Conservation (phyloP, 768 basidiomycete genomes). For the Rubroboletus pulcherrimus region DNA sequence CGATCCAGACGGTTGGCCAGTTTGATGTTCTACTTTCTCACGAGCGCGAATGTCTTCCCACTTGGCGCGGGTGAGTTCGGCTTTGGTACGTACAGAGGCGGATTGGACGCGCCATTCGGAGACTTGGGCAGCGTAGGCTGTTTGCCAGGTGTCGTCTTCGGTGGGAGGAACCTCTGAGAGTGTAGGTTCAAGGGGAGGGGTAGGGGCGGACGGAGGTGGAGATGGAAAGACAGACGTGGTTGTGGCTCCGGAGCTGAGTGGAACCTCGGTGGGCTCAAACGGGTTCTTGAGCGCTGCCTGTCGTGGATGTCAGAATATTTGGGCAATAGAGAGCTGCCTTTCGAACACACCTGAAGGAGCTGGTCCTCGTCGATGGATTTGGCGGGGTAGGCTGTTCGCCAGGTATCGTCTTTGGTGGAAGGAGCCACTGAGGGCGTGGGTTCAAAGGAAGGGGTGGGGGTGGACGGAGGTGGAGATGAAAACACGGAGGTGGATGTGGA, state of each 20-base stretch:
- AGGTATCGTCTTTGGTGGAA: constrained; percentile 39
- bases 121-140: constrained; percentile 65
- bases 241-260: constrained; percentile 5
- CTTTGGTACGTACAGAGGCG: constrained; percentile 68
- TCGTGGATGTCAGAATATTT: neutral
- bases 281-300: constrained; percentile 27
- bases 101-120: constrained; percentile 69
- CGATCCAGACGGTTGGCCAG: constrained; percentile 20
- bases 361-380: constrained; percentile 19
- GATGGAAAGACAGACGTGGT: neutral
- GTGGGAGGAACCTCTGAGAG: neutral
- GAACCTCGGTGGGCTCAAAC: constrained; percentile 25
- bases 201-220: neutral
- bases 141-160: constrained; percentile 55
- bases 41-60: constrained; percentile 62
- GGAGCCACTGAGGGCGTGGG: neutral
- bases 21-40: constrained; percentile 44
- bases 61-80: constrained; percentile 65
- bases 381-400: constrained; percentile 67
- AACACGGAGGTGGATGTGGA: neutral
- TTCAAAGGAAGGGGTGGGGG: neutral
- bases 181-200: neutral
- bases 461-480: neutral
- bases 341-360: constrained; percentile 20
- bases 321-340: rapidly evolving